phyloP scores from a whole-genome alignment of 1,284 basidiomycete species.

The Sporisorium reilianum region DNA sequence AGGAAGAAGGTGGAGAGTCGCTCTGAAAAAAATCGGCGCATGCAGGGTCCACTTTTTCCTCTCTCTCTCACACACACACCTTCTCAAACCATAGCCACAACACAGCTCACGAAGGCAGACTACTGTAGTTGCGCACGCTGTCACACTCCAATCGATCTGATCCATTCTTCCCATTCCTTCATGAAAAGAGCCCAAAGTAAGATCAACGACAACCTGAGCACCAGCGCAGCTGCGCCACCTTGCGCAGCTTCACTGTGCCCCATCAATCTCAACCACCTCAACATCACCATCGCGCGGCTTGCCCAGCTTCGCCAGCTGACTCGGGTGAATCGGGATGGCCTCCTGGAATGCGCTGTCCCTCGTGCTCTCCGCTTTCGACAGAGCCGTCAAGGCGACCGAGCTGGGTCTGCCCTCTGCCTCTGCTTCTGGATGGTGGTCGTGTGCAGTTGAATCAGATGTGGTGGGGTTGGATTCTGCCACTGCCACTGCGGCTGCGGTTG shows the following conservation, averaged over 20 bases:
- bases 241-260: not conserved
- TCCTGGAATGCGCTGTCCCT: slow-evolving; percentile 30
- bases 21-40: not conserved
- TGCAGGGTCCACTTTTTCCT: slow-evolving; percentile 18
- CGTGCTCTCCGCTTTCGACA: slow-evolving; percentile 18
- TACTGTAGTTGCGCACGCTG: not conserved
- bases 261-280: slow-evolving; percentile 15
- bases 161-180: not conserved
- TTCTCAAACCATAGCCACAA: not conserved
- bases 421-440: not conserved
- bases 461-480: slow-evolving; percentile 5
- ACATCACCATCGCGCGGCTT: slow-evolving; percentile 31
- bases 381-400: slow-evolving; percentile 18
- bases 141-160: not conserved
- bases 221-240: not conserved
- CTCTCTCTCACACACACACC: not conserved
- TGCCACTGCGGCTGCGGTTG: not conserved
- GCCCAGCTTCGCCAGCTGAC: slow-evolving; percentile 22
- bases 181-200: too few relatives aligned
- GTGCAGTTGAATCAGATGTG: not conserved
- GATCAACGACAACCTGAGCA: too few relatives aligned
- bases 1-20: too few relatives aligned
- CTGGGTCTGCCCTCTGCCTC: slow-evolving; percentile 22
- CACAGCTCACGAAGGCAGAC: too few relatives aligned
- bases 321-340: slow-evolving; percentile 43